A percentile compares a stretch with the other conserved stretches of the same genome.
These are phyloP conservation scores for Fraxinus quadrangulata DNA, from an alignment of 257 asterid species.

Conservation along the genomic window DNA sequence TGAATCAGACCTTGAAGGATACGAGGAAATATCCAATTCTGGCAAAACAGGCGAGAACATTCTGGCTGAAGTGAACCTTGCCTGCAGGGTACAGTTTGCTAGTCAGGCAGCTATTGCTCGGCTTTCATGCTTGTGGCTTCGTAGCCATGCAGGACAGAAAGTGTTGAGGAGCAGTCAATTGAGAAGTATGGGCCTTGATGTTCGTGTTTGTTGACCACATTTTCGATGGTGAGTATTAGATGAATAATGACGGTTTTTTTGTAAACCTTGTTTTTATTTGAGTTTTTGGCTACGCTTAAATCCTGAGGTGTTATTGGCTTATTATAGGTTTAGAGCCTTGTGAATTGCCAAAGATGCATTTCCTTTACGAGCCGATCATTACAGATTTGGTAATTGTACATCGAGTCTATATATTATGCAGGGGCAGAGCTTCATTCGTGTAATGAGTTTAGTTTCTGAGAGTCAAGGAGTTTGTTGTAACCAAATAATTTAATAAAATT, in stretches of 20 bases:
- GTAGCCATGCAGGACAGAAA: conserved; percentile 51
- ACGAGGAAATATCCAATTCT: conserved; percentile 49
- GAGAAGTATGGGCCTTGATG: conserved; percentile 52
- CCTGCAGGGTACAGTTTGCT: conserved; percentile 69
- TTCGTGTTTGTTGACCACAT: conserved; percentile 59
- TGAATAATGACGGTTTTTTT: conserved; percentile 14
- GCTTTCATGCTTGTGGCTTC: conserved; percentile 70
- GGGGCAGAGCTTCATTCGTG: conserved; percentile 15
- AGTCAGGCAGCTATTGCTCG: conserved; percentile 67
- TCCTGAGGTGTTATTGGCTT: conserved; percentile 22
- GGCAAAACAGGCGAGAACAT: conserved; percentile 26
- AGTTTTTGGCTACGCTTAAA: neutral
- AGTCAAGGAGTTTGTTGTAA: neutral
- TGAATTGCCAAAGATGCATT: conserved; percentile 38
- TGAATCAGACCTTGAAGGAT: conserved; percentile 87
- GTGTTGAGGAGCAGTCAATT: conserved; percentile 38
- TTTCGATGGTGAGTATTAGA: conserved; percentile 21
- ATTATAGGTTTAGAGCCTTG: conserved; percentile 23
- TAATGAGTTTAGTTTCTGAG: conserved; percentile 29
- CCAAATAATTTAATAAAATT: neutral
- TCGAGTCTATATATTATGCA: neutral
- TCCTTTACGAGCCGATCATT: neutral
- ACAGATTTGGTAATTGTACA: conserved; percentile 37
- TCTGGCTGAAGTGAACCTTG: conserved; percentile 48
- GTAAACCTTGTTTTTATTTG: neutral